phyloP scores from a whole-genome alignment of 768 basidiomycete species.

The Porphyrellus cyaneotinctus region DNA sequence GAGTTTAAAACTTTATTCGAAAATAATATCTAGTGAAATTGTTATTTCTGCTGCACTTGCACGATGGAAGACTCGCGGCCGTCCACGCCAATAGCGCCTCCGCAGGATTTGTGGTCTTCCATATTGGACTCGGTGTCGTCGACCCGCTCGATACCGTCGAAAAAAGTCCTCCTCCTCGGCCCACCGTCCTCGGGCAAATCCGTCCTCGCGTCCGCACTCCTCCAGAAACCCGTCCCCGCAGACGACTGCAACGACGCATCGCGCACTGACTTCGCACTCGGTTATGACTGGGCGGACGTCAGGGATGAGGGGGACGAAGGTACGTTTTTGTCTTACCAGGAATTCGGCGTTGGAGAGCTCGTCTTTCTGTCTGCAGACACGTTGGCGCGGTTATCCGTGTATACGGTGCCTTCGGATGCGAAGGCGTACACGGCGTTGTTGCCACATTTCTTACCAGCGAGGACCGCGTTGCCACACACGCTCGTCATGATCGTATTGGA shows the following conservation, averaged over 20 bases:
- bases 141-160: constrained; percentile 76
- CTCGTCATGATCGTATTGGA: constrained; percentile 84
- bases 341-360: neutral
- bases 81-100: constrained; percentile 68
- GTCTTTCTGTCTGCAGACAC: constrained; percentile 52
- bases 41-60: neutral
- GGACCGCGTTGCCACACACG: constrained; percentile 61
- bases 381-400: constrained; percentile 84
- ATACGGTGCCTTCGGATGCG: constrained; percentile 83
- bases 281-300: constrained; percentile 90
- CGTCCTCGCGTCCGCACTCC: constrained; percentile 62
- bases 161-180: constrained; percentile 83
- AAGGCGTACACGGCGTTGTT: constrained; percentile 65
- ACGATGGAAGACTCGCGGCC: constrained; percentile 48
- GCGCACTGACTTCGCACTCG: constrained; percentile 75
- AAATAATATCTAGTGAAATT: neutral
- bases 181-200: constrained; percentile 78
- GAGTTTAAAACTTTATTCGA: constrained; percentile 22
- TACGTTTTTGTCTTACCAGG: constrained; percentile 31
- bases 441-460: constrained; percentile 76
- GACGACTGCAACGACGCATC: constrained; percentile 58
- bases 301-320: constrained; percentile 94
- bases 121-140: constrained; percentile 87
- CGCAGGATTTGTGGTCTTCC: constrained; percentile 86
- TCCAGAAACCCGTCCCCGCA: constrained; percentile 55